Percentiles rank a stretch among this genome's conserved stretches.
phyloP scores from a whole-genome alignment of 805 yeast species.

The Ascoidea rubescens region DNA sequence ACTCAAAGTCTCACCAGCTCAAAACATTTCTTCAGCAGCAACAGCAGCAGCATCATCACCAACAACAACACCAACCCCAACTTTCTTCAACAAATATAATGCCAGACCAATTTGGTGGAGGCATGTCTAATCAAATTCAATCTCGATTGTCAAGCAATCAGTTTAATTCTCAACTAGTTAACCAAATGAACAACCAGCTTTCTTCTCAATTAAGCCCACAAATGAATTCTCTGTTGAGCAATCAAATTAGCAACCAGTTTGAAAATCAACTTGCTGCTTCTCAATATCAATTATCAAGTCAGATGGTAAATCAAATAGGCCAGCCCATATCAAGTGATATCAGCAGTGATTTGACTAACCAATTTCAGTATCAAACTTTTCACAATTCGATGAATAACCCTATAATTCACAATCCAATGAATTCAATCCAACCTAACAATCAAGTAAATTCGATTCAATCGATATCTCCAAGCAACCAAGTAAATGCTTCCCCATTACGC shows the following conservation, averaged over 20 bases:
- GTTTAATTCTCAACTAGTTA: not conserved
- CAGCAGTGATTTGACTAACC: not conserved
- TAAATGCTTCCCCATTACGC: not conserved
- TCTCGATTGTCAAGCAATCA: not conserved
- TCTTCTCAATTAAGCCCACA: not conserved
- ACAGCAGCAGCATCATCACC: not conserved
- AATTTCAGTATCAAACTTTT: not conserved
- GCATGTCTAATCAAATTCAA: not conserved
- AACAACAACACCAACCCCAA: not conserved
- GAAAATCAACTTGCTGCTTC: not conserved
- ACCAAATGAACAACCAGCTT: not conserved
- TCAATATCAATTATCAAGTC: not conserved
- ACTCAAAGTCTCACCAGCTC: constrained; percentile 2
- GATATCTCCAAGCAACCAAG: not conserved
- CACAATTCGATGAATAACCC: not conserved
- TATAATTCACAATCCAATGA: not conserved
- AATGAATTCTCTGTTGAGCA: not conserved
- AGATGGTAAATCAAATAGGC: not conserved
- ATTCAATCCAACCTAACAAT: not conserved
- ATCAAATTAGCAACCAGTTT: not conserved
- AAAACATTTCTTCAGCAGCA: constrained; percentile 2
- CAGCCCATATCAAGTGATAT: not conserved
- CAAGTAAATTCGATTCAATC: not conserved
- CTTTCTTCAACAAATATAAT: not conserved
- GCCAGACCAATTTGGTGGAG: not conserved